Base-by-base conservation (phyloP, 768 basidiomycete species). In the Leccinum imitatum region DNA sequence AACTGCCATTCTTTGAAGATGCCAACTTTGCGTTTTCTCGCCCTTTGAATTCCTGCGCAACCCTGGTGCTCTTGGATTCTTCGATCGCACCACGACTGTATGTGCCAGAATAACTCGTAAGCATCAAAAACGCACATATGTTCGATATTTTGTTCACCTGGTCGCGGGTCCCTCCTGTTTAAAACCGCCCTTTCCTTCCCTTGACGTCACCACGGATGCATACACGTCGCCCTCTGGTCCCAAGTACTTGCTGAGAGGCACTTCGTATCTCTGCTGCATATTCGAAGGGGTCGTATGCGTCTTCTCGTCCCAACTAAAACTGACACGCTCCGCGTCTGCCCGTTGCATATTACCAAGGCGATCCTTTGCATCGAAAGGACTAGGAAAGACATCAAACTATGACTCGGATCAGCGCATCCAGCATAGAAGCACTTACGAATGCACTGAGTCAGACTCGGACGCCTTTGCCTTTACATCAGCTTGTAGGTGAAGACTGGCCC, bases 241-340 rank as follows among this genome's bases (percentile, higher is more conserved):
- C 52, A 70, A 27, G 23, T 65, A 60, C 30, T 51, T 37, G 60
- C 55, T 65, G 14, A 63, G 54, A 59, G 69, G 69, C 0, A 69
- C 69, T 46, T 56, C 57, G 51, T 70, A 70, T 47, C 56, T 56
- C 6, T 14, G 56, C 17, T 19, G 33, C 4, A 47, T 2, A 13
- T 17, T 50, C 27, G 60, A 27, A 6, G 17, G 17, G 17, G 19
- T 44, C 23, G 35, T 27, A 19, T 48, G 58, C 8, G 23, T 30
- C 25, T 25, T 39, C 17, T 56, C 60, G 44, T 57, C 51, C 62
- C 59, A 68, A 2, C 50, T 5, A 21, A 48, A 14, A 23, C 41
- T 33, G 33, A 37, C 56, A 58, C 52, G 50, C 8, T 25, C 44
- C 0, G 7, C 31, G 13, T 50, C 57, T 3, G 11, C 14, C 6